phyloP scores from a whole-genome alignment of 2,329 filamentous ascomycete species.

The Epichloe baconii region DNA sequence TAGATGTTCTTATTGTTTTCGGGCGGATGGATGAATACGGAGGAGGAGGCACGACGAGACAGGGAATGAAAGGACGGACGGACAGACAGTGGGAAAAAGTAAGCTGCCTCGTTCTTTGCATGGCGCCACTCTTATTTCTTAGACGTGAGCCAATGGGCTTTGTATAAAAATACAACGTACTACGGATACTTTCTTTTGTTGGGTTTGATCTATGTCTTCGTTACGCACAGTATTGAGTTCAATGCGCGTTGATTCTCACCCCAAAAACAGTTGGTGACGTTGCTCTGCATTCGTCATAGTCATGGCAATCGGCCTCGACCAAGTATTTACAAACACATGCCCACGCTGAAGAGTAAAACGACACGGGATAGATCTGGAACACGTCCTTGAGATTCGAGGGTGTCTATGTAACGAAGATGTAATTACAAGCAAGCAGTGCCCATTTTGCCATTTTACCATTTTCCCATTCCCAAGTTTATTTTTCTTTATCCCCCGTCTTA shows the following conservation, averaged over 20 bases:
- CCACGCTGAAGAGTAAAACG: background rate
- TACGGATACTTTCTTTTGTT: slow-evolving; percentile 8
- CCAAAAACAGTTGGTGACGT: background rate
- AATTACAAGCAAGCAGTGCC: background rate
- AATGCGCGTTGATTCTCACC: too few species aligned
- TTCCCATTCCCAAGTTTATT: background rate
- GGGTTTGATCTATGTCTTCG: background rate
- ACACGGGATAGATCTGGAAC: background rate
- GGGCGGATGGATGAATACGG: slow-evolving; percentile 8
- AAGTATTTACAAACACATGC: background rate
- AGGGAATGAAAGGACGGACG: background rate
- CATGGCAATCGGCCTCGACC: background rate
- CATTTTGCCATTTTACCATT: background rate
- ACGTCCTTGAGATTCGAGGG: background rate
- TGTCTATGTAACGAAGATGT: background rate
- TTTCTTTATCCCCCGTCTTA: slow-evolving; percentile 20
- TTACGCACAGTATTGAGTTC: background rate
- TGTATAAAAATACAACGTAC: slow-evolving; percentile 25
- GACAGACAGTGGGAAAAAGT: background rate
- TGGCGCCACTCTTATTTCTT: slow-evolving; percentile 19
- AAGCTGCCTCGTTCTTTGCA: slow-evolving; percentile 7
- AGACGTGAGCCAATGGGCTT: slow-evolving; percentile 22
- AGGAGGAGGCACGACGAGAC: slow-evolving; percentile 6
- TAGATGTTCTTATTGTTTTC: slow-evolving; percentile 7
- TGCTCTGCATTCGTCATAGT: background rate